Conservation (phyloP, 2,329 filamentous ascomycete species). For the Dendrostoma leiphaemia region DNA sequence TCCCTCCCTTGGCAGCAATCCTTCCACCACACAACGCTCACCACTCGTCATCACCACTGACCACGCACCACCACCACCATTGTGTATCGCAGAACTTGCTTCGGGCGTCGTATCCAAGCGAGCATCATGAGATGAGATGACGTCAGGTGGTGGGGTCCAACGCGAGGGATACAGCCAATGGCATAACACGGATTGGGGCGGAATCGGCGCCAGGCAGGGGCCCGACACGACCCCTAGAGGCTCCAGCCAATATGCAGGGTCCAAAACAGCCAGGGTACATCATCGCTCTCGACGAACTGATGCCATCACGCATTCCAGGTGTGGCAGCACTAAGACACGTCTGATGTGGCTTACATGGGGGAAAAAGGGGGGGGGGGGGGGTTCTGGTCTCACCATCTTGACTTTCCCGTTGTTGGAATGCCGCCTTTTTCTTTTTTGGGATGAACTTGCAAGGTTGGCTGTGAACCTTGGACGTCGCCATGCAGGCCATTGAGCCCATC, state of each 20-base stretch:
- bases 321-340: constrained; percentile 9
- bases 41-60: too few species aligned
- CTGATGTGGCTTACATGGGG: constrained; percentile 8
- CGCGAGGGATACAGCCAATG: constrained; percentile 21
- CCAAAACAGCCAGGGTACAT: constrained; percentile 19
- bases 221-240: constrained; percentile 13
- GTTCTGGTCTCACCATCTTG: too few species aligned
- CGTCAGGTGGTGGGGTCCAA: constrained; percentile 20
- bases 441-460: too few species aligned
- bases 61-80: too few species aligned
- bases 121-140: constrained; percentile 18
- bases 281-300: constrained; percentile 7
- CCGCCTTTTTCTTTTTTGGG: too few species aligned
- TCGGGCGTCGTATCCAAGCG: not conserved
- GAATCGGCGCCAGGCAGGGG: constrained; percentile 4
- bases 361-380: too few species aligned
- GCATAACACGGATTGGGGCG: constrained; percentile 14
- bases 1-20: not conserved
- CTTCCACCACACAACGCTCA: too few species aligned
- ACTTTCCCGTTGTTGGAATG: not conserved
- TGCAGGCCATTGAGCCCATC: too few species aligned
- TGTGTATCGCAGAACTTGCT: constrained; percentile 15
- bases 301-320: constrained; percentile 4
- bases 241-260: constrained; percentile 23
- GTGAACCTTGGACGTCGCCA: too few species aligned